Conservation (phyloP, 1,284 basidiomycete species). For the Malassezia nana region DNA sequence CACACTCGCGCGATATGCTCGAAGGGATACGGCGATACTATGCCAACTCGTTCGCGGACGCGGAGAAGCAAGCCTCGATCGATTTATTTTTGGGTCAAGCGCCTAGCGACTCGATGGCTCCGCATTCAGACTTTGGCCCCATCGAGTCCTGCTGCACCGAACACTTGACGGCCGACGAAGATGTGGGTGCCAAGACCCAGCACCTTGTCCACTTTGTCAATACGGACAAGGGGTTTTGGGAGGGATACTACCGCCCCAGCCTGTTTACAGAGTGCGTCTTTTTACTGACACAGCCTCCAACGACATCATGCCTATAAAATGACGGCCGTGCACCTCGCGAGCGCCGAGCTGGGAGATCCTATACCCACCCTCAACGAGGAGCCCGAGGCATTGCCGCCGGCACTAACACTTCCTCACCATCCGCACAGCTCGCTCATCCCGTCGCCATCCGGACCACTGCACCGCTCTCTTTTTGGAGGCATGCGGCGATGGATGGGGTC, state of each 20-base stretch:
- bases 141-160: background rate
- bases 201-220: conserved; percentile 33
- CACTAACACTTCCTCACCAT: background rate
- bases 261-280: conserved; percentile 39
- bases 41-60: conserved; percentile 75
- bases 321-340: conserved; percentile 41
- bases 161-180: conserved; percentile 4
- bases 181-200: conserved; percentile 20
- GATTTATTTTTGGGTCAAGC: conserved; percentile 67
- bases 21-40: conserved; percentile 94
- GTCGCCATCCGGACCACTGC: background rate
- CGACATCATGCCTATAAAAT: conserved; percentile 48
- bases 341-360: background rate
- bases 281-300: conserved; percentile 18
- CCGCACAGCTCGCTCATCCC: background rate
- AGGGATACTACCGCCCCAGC: conserved; percentile 44
- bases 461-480: conserved; percentile 8
- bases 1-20: conserved; percentile 91
- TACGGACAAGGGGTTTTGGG: conserved; percentile 39
- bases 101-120: background rate
- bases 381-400: background rate
- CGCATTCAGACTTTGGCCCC: background rate
- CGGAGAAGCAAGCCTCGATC: conserved; percentile 94
- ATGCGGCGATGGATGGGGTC: conserved; percentile 14
- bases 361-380: conserved; percentile 8